Percentiles rank a stretch among this genome's conserved stretches.
These are phyloP conservation scores for Antrodiella citrinella DNA, from an alignment of 768 basidiomycete genomes.

Conservation along the genomic window DNA sequence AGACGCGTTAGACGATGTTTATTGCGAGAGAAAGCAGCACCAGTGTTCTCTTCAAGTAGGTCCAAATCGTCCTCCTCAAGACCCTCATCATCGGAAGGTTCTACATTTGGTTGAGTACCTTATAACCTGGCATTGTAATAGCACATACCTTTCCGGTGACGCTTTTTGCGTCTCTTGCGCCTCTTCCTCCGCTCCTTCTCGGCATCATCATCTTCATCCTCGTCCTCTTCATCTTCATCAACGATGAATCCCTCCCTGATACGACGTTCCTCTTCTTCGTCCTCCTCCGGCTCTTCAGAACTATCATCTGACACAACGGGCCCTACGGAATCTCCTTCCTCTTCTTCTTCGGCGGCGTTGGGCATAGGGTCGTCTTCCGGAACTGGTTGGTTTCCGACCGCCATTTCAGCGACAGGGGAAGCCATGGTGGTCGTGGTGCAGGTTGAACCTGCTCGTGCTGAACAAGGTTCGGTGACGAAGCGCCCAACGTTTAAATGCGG, in stretches of 20 bases:
- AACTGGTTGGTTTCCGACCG: constrained; percentile 16
- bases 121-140: constrained; percentile 8
- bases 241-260: constrained; percentile 91
- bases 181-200: constrained; percentile 47
- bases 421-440: constrained; percentile 18
- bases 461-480: background rate
- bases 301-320: constrained; percentile 68
- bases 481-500: constrained; percentile 6
- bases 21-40: constrained; percentile 47
- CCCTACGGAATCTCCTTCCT: constrained; percentile 48
- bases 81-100: constrained; percentile 47
- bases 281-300: constrained; percentile 86
- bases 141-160: constrained; percentile 42
- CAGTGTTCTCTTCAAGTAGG: constrained; percentile 77
- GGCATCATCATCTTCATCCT: constrained; percentile 57
- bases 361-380: constrained; percentile 58
- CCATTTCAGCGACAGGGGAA: constrained; percentile 36
- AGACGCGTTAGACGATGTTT: constrained; percentile 66
- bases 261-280: constrained; percentile 76
- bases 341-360: constrained; percentile 34
- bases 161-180: constrained; percentile 60
- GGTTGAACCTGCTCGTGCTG: constrained; percentile 3
- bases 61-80: constrained; percentile 89
- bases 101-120: constrained; percentile 20
- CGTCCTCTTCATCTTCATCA: constrained; percentile 82